These are phyloP conservation scores for Backusella circina DNA, from an alignment of 192 early-diverging fungal genomes.

Conservation along the genomic window DNA sequence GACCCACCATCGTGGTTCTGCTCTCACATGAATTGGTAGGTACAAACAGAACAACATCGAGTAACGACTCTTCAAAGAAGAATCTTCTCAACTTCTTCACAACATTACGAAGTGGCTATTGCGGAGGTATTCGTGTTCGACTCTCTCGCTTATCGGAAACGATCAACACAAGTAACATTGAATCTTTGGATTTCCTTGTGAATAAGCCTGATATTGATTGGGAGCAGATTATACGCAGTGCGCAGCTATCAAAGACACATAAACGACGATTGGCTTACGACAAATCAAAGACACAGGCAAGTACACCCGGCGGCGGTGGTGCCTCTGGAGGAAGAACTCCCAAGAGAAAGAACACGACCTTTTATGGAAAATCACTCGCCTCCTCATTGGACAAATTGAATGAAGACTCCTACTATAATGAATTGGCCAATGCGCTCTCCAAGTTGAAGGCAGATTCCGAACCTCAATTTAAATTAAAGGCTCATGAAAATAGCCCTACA, in stretches of 20 bases:
- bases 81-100: conserved; percentile 83
- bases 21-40: conserved; percentile 76
- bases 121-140: conserved; percentile 64
- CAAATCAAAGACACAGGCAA: conserved; percentile 42
- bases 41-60: conserved; percentile 33
- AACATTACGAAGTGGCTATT: conserved; percentile 61
- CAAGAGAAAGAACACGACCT: conserved; percentile 15
- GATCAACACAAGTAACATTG: conserved; percentile 71
- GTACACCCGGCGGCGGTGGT: conserved; percentile 38
- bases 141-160: conserved; percentile 71
- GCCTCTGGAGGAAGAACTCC: conserved; percentile 21
- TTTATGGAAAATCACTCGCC: background rate
- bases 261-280: conserved; percentile 43
- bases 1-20: conserved; percentile 74
- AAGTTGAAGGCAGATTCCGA: conserved; percentile 17
- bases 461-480: conserved; percentile 40
- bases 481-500: conserved; percentile 36
- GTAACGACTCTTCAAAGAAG: conserved; percentile 34
- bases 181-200: conserved; percentile 81
- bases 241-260: conserved; percentile 30
- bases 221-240: conserved; percentile 45
- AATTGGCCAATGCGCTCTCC: conserved; percentile 17
- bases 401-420: conserved; percentile 19
- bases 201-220: conserved; percentile 52
- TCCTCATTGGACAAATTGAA: background rate